Base-by-base conservation (phyloP, 192 early-diverging fungal species). In the Umbelopsis isabellina region DNA sequence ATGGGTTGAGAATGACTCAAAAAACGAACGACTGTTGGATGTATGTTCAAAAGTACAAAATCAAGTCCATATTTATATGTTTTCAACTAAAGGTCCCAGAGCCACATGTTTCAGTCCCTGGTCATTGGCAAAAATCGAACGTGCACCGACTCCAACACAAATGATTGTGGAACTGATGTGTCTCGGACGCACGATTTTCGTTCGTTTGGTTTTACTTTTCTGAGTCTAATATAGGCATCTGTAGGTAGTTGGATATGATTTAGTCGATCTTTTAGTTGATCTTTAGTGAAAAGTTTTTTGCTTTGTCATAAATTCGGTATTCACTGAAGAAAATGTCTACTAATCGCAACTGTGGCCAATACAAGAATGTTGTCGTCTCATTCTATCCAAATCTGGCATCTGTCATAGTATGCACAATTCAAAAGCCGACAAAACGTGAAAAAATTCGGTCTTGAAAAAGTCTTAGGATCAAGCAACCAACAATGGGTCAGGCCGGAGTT, bases 341-440 rank as follows among this genome's bases (percentile, higher is more conserved):
- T 9, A 41, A 41, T 41, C 37, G 1, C 7, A 41, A 41, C 37
- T 41, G 37, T 41, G 18, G 18, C 25, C 25, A 1, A 33, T 61
- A 35, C 55, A 61, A 61, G 55, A 61, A 61, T 61, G 55, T 61
- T 61, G 5, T 1, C 3, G 18, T n/a, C 12, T 23, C 5, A 61
- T 61, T 61, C 55, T 61, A 61, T 49, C 55, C 55, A 61, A 27
- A 61, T 61, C 55, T 35, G 55, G 55, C 27, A 61, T 15, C 5
- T 25, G 2, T 12, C 13, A 35, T 61, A 30, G 5, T 30, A 13
- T 49, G 48, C 48, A 18, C 25, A 2, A 18, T 61, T 61, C 10
- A n/a, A 61, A 61, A 13, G 25, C 55, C 55, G 55, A 61, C 55
- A n/a, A 12, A 10, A 21, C 15, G 48, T 18, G 5, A 12, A 23